These are phyloP conservation scores for Colletotrichum tamarilloi DNA, from an alignment of 2,329 filamentous ascomycete species.

Conservation along the genomic window DNA sequence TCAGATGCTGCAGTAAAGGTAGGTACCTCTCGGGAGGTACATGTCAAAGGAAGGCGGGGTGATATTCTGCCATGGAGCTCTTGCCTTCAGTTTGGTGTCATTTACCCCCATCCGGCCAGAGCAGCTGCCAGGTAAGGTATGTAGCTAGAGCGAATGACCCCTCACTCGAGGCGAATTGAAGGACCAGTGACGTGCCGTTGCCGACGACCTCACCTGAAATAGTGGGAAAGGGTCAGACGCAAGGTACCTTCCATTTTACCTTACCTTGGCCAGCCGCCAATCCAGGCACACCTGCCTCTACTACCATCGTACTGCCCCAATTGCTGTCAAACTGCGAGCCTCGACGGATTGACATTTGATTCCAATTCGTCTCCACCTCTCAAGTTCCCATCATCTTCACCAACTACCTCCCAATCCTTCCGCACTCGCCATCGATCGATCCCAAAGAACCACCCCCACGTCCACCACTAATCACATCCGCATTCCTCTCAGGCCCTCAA, in stretches of 20 bases:
- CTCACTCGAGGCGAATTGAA: neutral
- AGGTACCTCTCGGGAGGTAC: neutral
- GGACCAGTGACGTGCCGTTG: neutral
- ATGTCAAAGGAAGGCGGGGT: neutral
- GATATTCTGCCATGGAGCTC: neutral
- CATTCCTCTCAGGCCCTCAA: neutral
- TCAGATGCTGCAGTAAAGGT: neutral
- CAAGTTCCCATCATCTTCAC: neutral
- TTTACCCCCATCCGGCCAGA: neutral
- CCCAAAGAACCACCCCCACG: neutral
- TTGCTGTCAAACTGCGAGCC: no score
- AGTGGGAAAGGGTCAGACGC: slow-evolving; percentile 7
- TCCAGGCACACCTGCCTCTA: neutral
- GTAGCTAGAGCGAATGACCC: neutral
- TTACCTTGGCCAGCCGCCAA: neutral
- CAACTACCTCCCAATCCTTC: neutral
- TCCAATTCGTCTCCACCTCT: no score
- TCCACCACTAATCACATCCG: neutral
- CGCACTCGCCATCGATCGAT: neutral
- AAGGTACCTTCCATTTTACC: neutral
- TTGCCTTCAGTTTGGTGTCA: neutral
- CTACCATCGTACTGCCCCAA: neutral
- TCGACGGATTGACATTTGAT: no score
- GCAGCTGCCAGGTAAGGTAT: neutral
- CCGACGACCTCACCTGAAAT: slow-evolving; percentile 8